Conservation (phyloP, 2,329 filamentous ascomycete species). For the Teratosphaeria epicoccoides region DNA sequence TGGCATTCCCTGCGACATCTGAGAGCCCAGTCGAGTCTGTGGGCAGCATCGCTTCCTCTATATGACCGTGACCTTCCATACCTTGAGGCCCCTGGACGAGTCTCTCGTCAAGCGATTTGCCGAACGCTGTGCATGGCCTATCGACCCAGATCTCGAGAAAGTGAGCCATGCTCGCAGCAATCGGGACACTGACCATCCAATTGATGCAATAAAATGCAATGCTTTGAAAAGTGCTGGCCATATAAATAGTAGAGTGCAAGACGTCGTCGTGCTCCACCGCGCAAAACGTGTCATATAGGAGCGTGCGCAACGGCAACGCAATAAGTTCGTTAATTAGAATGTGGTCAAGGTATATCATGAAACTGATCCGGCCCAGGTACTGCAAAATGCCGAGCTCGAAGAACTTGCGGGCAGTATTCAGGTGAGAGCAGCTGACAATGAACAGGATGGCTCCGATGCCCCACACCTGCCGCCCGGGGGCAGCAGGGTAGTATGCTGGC, state of each 20-base stretch:
- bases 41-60: not conserved
- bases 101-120: not conserved
- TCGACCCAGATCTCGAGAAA: not conserved
- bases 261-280: not conserved
- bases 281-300: not conserved
- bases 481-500: not conserved
- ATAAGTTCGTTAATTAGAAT: not conserved
- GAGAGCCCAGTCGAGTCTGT: not conserved
- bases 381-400: conserved; percentile 8
- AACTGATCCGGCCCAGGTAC: conserved; percentile 13
- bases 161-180: not conserved
- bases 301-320: not conserved
- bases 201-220: not conserved
- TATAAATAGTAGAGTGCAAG: not conserved
- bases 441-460: conserved; percentile 13
- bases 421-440: conserved; percentile 9
- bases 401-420: conserved; percentile 3
- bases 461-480: conserved; percentile 8
- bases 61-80: not conserved
- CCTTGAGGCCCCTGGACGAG: not conserved
- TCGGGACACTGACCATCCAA: not conserved
- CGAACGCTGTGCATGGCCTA: not conserved
- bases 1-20: not conserved
- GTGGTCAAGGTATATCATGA: conserved; percentile 16
- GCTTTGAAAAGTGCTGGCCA: not conserved